These are phyloP conservation scores for Calocybe gambosa DNA, from an alignment of 1,284 basidiomycete genomes.

Conservation along the genomic window DNA sequence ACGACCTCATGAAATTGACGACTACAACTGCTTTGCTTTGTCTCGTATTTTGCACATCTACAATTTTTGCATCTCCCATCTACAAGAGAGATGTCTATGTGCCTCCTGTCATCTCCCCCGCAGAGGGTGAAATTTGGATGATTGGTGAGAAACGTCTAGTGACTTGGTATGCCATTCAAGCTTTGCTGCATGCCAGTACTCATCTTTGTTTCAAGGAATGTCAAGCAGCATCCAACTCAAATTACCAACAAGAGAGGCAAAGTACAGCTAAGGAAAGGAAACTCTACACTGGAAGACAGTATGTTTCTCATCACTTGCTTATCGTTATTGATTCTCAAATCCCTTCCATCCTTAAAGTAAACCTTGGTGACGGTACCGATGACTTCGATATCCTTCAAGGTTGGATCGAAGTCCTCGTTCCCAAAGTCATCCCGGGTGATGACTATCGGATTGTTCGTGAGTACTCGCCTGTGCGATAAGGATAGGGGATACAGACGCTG, in stretches of 20 bases:
- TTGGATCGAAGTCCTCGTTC: conserved; percentile 30
- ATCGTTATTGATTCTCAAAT: background rate
- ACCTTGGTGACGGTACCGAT: conserved; percentile 32
- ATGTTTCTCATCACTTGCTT: conserved; percentile 5
- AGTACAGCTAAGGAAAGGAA: conserved; percentile 34
- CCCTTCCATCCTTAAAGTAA: conserved; percentile 10
- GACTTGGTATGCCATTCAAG: conserved; percentile 33
- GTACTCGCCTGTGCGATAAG: conserved; percentile 16
- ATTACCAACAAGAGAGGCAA: conserved; percentile 41
- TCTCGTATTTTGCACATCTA: background rate
- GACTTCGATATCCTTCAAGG: conserved; percentile 38
- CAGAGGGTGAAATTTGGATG: conserved; percentile 32
- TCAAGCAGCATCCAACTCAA: conserved; percentile 30
- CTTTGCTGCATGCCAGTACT: background rate
- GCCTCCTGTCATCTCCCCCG: conserved; percentile 36
- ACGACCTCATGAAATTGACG: conserved; percentile 5
- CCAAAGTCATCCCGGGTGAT: conserved; percentile 25
- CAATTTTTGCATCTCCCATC: conserved; percentile 20
- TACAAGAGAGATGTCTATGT: conserved; percentile 40
- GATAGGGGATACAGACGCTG: background rate
- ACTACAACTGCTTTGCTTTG: background rate
- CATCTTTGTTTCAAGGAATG: conserved; percentile 29
- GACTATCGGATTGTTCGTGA: conserved; percentile 37
- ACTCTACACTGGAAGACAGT: conserved; percentile 25
- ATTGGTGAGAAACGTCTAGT: conserved; percentile 37